Base-by-base conservation (phyloP, 257 asterid species). In the Penstemon barbatus region DNA sequence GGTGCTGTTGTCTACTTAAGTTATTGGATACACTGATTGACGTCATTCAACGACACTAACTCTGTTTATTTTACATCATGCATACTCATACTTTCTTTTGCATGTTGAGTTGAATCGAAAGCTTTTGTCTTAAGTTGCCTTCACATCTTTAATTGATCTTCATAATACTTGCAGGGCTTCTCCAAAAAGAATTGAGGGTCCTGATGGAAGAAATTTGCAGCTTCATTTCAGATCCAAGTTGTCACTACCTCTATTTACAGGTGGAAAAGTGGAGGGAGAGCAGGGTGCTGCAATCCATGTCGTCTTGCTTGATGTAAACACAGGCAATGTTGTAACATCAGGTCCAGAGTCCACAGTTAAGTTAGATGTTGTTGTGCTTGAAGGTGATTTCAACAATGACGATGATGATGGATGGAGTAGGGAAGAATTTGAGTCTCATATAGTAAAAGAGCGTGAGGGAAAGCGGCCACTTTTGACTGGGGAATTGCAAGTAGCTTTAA, bases 231-330 rank as follows among this genome's bases (percentile, higher is more conserved):
- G 84, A 83, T 86, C 97, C 73, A 90, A 88, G 85, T 76, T 88
- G 83, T 86, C 95, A 36, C 82, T 88, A 38, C 92, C 97, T 71
- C 91, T 92, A 65, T 92, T 88, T 68, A 92, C 98, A 7, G 97
- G 97, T 74, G 97, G 90, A 59, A 86, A 88, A 77, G 93, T 92
- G 45, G 97, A 90, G 77, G 97, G 97, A 74, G 97, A 90, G 79
- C 91, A 86, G 75, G 91, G 95, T 51, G 68, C 95, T 42, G 80
- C 96, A 33, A 83, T 92, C 67, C 95, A 92, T 73, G 55, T 90
- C 66, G 89, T 90, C 71, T 80, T 92, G 89, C 57, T 87, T 11
- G 95, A 92, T 79, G 86, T 89, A 64, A 81, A 69, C 66, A 81
- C 90, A 6, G 85, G 90, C 48, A 82, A 69, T 63, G 84, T 92